Evolutionary conservation across 495 filamentous ascomycete species (phyloP), one percentile per base, ranked within the genome.

Genomic region (Penicillium herquei): DNA sequence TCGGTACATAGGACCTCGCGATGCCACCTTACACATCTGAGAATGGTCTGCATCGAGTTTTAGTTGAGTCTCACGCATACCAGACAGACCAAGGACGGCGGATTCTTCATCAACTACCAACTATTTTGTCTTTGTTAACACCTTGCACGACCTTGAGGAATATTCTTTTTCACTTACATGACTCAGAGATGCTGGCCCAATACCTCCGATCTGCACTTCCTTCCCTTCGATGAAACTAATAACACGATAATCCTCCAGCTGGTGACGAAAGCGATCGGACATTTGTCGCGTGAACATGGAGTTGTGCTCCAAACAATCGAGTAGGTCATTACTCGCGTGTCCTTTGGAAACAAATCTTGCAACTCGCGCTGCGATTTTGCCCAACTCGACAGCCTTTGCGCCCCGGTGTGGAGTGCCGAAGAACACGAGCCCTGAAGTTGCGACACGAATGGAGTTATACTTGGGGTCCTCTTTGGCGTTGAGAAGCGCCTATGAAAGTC

Each of bases 351-450:
- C 55, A 43, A 74, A 72, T 9, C 65, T 58, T 3, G 67, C 69
- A 37, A 72, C 63, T 8, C 67, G 63, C 30, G 70, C 72, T 6
- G 70, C 74, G 53, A 76, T 75, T 41, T 70, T 70, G 6, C 69
- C 70, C 16, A 77, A 49, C 41, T 70, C 69, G 8, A 72, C 73
- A 8, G 69, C 68, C 18, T 73, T 76, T 0, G 71, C 63, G 4
- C 76, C 76, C 32, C 70, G 65, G 50, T 79, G 76, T 13, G 76
- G 75, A 13, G 73, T 76, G 0, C 74, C 76, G 45, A 79, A 79
- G 57, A 79, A 78, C 7, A 78, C 72, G 1, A 79, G 62, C 0
- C 71, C 75, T 7, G 59, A 68, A 30, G 72, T 77, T n/a, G 67
- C 64, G 10, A 56, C 65, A 30, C 69, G 66, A 39, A 79, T 78